These are phyloP conservation scores for Trifolium subterraneum DNA, from an alignment of 306 rosid species.

Conservation along the genomic window DNA sequence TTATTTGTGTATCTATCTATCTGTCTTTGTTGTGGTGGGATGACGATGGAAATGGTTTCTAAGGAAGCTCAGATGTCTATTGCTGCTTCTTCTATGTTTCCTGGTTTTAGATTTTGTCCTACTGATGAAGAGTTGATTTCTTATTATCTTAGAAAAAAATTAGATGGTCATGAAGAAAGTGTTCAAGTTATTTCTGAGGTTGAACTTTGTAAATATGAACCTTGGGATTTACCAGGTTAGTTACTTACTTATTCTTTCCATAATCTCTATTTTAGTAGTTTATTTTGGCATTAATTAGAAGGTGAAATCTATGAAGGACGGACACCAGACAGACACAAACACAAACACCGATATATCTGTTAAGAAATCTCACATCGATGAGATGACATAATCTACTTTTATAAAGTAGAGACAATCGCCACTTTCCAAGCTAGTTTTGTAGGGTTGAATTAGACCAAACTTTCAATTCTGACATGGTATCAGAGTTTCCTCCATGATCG, in stretches of 20 bases:
- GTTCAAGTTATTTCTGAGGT: constrained; percentile 83
- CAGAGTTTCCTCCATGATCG: no score
- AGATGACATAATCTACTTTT: no score
- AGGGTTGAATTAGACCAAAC: no score
- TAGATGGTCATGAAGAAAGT: constrained; percentile 60
- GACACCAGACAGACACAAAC: no score
- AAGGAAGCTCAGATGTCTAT: constrained; percentile 68
- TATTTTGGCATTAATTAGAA: no score
- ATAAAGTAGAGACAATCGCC: no score
- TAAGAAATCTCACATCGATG: no score
- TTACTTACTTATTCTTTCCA: background rate
- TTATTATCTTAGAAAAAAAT: constrained; percentile 74
- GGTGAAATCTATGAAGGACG: background rate
- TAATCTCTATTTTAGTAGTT: no score
- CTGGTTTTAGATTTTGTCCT: constrained; percentile 93
- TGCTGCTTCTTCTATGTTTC: constrained; percentile 79
- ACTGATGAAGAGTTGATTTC: constrained; percentile 91
- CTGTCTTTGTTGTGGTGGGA: background rate
- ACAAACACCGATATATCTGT: no score
- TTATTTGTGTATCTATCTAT: background rate
- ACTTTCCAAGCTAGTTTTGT: no score
- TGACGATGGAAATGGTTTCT: constrained; percentile 46
- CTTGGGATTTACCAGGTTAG: constrained; percentile 91
- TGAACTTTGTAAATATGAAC: constrained; percentile 84
- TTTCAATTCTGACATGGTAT: no score